Conservation (phyloP, 2,329 filamentous ascomycete species). For the Claviceps capensis region DNA sequence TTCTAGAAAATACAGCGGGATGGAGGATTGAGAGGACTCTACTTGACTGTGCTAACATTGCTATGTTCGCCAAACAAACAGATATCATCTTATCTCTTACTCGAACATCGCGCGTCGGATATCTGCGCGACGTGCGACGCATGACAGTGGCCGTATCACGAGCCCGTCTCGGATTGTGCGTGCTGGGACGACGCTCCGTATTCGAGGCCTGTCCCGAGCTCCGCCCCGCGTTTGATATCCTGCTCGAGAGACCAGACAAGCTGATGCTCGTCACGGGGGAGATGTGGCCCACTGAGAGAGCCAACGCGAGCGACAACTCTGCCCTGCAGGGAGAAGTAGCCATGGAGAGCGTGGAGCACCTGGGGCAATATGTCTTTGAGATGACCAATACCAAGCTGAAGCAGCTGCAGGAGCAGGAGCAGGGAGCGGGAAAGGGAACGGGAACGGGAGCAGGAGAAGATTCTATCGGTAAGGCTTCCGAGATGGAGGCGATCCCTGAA, state of each 20-base stretch:
- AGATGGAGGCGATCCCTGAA: conserved; percentile 12
- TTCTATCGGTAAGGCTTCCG: conserved; percentile 8
- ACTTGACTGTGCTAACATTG: background rate
- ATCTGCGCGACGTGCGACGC: conserved; percentile 82
- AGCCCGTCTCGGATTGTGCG: conserved; percentile 79
- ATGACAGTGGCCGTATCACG: conserved; percentile 91
- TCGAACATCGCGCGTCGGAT: conserved; percentile 77
- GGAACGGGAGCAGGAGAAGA: conserved; percentile 6
- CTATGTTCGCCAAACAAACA: conserved; percentile 18
- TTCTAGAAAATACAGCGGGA: too few species aligned
- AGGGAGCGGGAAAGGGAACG: background rate
- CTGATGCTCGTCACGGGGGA: conserved; percentile 73
- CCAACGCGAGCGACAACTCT: conserved; percentile 25
- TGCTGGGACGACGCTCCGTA: conserved; percentile 74
- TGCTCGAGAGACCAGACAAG: conserved; percentile 68
- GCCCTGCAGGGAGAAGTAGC: conserved; percentile 43
- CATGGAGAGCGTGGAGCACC: conserved; percentile 87
- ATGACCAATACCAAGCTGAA: conserved; percentile 61
- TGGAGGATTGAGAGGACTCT: too few species aligned
- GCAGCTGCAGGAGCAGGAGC: conserved; percentile 30
- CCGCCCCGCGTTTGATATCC: conserved; percentile 66
- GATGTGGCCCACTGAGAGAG: conserved; percentile 59
- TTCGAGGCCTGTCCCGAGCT: conserved; percentile 87
- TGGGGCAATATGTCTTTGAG: conserved; percentile 91
- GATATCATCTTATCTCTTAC: conserved; percentile 90